Evolutionary conservation across 1,284 basidiomycete species (phyloP).

Genomic region (Tilletiaria anomala): DNA sequence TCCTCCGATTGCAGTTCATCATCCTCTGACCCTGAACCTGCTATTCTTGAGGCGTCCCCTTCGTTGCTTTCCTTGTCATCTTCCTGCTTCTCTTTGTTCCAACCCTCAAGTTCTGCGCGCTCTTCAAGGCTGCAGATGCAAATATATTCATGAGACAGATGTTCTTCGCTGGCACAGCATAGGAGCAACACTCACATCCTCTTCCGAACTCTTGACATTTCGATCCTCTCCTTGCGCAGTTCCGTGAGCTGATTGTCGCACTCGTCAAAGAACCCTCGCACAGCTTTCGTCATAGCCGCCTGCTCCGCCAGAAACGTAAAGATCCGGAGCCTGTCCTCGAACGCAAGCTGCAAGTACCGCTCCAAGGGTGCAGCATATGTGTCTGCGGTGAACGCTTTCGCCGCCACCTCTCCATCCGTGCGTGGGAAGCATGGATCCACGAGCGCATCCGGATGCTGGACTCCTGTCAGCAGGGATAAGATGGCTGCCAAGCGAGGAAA

Average conservation of each 20-base stretch:
- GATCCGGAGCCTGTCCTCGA: conserved; percentile 67
- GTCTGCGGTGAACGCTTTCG: no score
- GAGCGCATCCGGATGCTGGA: conserved; percentile 25
- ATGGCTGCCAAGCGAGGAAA: conserved; percentile 30
- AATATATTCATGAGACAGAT: no score
- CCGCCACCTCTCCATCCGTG: no score
- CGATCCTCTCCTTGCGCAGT: conserved; percentile 84
- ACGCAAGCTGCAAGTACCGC: conserved; percentile 59
- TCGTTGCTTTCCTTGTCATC: conserved; percentile 2
- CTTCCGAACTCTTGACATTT: conserved; percentile 74
- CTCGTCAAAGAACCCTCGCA: conserved; percentile 75
- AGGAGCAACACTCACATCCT: no score
- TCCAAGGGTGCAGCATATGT: no score
- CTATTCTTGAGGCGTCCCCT: conserved; percentile 4
- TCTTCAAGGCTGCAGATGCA: no score
- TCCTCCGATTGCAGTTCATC: conserved; percentile 14
- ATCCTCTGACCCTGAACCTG: conserved; percentile 15
- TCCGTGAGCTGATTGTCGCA: conserved; percentile 80
- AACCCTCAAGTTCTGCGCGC: no score
- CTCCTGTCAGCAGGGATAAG: conserved; percentile 31
- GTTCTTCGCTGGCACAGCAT: no score
- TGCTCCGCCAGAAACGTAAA: conserved; percentile 76
- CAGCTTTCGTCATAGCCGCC: conserved; percentile 71
- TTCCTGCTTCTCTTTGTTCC: no score
- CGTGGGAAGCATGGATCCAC: no score